Evolutionary conservation across 2,329 filamentous ascomycete species (phyloP).

Genomic region (Alternaria burnsii): DNA sequence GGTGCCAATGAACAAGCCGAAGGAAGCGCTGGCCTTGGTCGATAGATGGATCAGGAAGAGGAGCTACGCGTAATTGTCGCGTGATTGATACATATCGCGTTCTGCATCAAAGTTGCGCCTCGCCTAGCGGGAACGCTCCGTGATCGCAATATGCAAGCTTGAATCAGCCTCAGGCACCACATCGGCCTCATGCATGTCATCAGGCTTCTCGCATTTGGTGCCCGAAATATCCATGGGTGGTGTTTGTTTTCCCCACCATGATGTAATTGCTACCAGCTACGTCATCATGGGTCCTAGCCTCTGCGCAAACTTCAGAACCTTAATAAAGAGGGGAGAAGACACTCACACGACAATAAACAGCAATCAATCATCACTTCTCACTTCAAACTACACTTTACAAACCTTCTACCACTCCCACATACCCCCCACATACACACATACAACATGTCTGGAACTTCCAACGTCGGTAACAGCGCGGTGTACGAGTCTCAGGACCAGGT

Average conservation of each 20-base stretch:
- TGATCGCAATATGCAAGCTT: constrained; percentile 9
- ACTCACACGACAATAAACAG: constrained; percentile 3
- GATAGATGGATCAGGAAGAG: constrained; percentile 40
- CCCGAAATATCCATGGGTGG: constrained; percentile 23
- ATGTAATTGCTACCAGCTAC: constrained; percentile 32
- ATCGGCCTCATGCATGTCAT: constrained; percentile 20
- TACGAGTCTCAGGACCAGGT: constrained; percentile 83
- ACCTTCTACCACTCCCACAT: background rate
- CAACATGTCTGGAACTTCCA: constrained; percentile 66
- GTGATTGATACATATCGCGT: background rate
- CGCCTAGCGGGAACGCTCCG: background rate
- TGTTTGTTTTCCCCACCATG: constrained; percentile 34
- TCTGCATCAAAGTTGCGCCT: background rate
- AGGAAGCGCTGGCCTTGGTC: constrained; percentile 42
- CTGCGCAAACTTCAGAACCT: constrained; percentile 18
- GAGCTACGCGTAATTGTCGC: constrained; percentile 36
- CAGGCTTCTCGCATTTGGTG: constrained; percentile 19
- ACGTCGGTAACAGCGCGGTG: constrained; percentile 70
- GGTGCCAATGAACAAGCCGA: constrained; percentile 49
- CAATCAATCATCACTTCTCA: constrained; percentile 6
- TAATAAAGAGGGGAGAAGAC: constrained; percentile 17
- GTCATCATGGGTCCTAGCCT: constrained; percentile 30
- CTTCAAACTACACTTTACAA: background rate
- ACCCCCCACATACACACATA: constrained; percentile 7
- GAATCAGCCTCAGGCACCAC: constrained; percentile 6